Percentiles rank a stretch among this genome's conserved stretches.
Conservation (phyloP, 306 rosid genomes). For the Sicyos edulis region DNA sequence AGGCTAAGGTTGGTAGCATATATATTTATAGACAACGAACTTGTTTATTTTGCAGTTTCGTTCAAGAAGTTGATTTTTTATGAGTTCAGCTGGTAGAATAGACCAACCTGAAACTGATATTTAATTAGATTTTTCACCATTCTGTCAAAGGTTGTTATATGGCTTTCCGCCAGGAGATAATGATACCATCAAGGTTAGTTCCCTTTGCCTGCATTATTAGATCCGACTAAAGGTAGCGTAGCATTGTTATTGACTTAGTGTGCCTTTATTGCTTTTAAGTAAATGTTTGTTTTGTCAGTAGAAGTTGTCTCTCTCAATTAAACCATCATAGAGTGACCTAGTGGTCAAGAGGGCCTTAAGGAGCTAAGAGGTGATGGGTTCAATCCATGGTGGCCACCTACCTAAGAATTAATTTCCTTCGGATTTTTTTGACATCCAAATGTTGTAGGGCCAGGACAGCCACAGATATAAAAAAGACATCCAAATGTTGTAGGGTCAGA, state of each 20-base stretch:
- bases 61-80: slow-evolving; percentile 10
- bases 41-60: background rate
- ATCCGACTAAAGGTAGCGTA: background rate
- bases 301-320: background rate
- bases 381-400: no score
- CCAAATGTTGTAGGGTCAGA: no score
- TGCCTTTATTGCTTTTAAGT: background rate
- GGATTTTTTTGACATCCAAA: no score
- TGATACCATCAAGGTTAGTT: background rate
- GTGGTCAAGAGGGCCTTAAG: no score
- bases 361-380: no score
- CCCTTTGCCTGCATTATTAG: slow-evolving; percentile 5
- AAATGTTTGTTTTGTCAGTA: background rate
- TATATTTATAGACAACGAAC: background rate
- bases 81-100: background rate
- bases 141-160: background rate
- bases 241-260: background rate
- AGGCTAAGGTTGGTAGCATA: background rate
- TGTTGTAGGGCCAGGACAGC: no score
- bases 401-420: no score
- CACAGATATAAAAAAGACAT: no score
- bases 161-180: background rate
- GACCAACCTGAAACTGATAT: background rate
- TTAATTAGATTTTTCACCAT: background rate
- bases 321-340: no score